phyloP scores from a whole-genome alignment of 2,329 filamentous ascomycete species.

The Parafenestella ontariensis region DNA sequence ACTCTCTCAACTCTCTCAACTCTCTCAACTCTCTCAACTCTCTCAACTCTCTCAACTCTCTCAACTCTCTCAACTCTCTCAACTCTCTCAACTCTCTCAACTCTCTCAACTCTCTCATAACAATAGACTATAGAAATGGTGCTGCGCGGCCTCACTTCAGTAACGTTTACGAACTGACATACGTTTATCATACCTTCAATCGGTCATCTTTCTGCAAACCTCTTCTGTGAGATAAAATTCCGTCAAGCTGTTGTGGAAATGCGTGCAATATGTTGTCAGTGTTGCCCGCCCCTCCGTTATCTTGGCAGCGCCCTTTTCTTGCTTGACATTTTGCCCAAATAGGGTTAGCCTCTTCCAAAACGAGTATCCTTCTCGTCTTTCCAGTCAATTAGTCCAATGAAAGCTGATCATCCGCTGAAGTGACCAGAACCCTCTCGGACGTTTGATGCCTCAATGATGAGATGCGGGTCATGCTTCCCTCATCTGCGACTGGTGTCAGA shows the following conservation, averaged over 20 bases:
- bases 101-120: too few relatives aligned
- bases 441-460: not conserved
- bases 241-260: not conserved
- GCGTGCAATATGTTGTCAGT: not conserved
- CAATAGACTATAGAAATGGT: too few relatives aligned
- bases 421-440: not conserved
- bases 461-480: not conserved
- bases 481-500: not conserved
- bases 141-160: too few relatives aligned
- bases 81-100: too few relatives aligned
- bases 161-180: too few relatives aligned
- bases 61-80: too few relatives aligned
- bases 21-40: too few relatives aligned
- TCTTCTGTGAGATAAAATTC: not conserved
- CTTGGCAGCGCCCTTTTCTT: constrained; percentile 14
- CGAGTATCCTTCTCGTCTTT: not conserved
- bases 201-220: not conserved
- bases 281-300: not conserved
- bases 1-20: too few relatives aligned
- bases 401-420: not conserved
- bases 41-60: too few relatives aligned
- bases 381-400: not conserved
- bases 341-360: constrained; percentile 5
- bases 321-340: constrained; percentile 13
- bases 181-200: not conserved